A percentile compares a stretch with the other conserved stretches of the same genome.
These are phyloP conservation scores for Ganoderma leucocontextum DNA, from an alignment of 1,284 basidiomycete genomes.

Conservation along the genomic window DNA sequence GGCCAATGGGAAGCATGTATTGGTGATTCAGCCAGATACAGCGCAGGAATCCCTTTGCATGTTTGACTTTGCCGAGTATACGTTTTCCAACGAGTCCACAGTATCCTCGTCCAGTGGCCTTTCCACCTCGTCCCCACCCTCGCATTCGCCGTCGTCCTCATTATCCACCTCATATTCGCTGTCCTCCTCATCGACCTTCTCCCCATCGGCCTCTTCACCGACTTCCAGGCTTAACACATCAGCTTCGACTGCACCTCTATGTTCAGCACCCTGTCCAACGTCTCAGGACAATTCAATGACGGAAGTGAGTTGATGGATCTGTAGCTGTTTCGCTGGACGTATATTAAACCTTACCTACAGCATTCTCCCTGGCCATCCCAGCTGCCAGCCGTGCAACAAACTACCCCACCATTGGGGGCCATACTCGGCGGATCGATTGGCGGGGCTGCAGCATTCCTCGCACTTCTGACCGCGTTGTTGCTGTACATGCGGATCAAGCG, in stretches of 20 bases:
- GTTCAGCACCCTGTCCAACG: background rate
- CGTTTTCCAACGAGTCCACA: constrained; percentile 15
- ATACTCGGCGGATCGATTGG: background rate
- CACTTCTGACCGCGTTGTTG: background rate
- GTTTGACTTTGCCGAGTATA: constrained; percentile 34
- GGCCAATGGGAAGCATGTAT: constrained; percentile 25
- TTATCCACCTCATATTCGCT: background rate
- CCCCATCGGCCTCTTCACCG: background rate
- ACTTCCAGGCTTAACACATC: background rate
- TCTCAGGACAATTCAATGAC: background rate
- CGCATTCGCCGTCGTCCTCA: background rate
- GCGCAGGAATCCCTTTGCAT: constrained; percentile 20
- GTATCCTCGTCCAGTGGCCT: background rate
- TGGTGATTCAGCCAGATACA: constrained; percentile 22
- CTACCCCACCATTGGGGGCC: background rate
- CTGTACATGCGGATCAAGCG: background rate
- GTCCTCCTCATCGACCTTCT: background rate
- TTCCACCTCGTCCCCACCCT: background rate
- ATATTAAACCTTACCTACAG: background rate
- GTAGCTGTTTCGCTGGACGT: background rate
- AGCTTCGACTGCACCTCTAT: background rate
- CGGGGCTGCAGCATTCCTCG: background rate
- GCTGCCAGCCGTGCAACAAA: background rate
- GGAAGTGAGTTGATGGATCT: background rate
- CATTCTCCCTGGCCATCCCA: background rate